phyloP scores from a whole-genome alignment of 495 filamentous ascomycete genomes.

The Neurospora sp. region DNA sequence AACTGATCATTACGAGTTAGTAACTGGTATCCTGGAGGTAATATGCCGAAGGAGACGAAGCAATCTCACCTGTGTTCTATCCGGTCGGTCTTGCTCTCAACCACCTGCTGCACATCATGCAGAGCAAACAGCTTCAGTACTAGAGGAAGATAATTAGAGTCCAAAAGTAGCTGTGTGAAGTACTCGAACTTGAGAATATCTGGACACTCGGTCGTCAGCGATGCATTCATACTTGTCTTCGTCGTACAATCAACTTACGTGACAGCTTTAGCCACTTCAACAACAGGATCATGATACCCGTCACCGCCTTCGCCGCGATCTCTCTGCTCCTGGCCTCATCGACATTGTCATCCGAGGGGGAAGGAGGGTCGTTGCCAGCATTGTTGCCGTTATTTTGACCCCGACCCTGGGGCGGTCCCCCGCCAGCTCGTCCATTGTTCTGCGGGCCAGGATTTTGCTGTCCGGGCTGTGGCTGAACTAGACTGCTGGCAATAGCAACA shows the following conservation, averaged over 20 bases:
- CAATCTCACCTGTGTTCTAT: constrained; percentile 62
- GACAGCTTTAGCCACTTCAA: constrained; percentile 96
- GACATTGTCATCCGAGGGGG: constrained; percentile 53
- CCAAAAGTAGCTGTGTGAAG: constrained; percentile 80
- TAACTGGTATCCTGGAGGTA: neutral
- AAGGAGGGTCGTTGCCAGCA: constrained; percentile 26
- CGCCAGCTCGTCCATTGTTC: constrained; percentile 25
- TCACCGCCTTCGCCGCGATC: constrained; percentile 82
- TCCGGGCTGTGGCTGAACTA: constrained; percentile 30
- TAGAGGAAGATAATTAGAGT: constrained; percentile 87
- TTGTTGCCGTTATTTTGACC: constrained; percentile 23
- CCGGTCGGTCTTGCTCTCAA: constrained; percentile 76
- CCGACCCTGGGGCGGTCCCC: constrained; percentile 18
- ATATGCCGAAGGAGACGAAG: neutral
- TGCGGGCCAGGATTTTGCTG: constrained; percentile 21
- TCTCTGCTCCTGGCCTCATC: constrained; percentile 73
- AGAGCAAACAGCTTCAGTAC: constrained; percentile 86
- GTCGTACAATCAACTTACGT: constrained; percentile 47
- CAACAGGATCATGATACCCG: constrained; percentile 70
- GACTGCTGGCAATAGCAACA: constrained; percentile 65
- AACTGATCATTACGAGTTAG: constrained; percentile 40
- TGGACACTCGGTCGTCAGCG: constrained; percentile 31
- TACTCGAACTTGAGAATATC: constrained; percentile 96
- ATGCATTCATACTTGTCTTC: neutral
- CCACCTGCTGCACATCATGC: constrained; percentile 79